phyloP scores from a whole-genome alignment of 2,329 filamentous ascomycete genomes.

The Aspergillus sp. region DNA sequence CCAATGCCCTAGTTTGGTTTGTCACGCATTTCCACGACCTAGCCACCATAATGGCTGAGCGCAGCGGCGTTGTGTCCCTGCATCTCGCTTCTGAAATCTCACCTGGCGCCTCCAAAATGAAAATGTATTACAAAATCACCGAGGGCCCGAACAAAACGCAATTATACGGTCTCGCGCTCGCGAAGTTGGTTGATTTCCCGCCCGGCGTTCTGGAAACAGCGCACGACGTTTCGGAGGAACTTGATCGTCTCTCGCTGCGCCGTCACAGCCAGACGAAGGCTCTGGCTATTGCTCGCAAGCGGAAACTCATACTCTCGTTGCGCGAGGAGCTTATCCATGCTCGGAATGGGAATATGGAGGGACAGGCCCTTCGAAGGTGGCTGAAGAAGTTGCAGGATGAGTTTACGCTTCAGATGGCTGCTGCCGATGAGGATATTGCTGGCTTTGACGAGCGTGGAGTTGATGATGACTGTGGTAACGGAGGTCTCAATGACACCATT shows the following conservation, averaged over 20 bases:
- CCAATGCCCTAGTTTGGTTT: constrained; percentile 81
- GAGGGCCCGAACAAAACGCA: constrained; percentile 69
- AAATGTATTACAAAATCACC: constrained; percentile 82
- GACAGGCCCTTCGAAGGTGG: constrained; percentile 63
- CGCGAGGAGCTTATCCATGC: constrained; percentile 72
- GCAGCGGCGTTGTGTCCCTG: constrained; percentile 76
- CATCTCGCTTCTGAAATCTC: constrained; percentile 73
- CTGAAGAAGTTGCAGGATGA: constrained; percentile 69
- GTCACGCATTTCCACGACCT: constrained; percentile 89
- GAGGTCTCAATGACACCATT: background rate
- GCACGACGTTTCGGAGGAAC: constrained; percentile 61
- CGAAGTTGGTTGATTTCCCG: constrained; percentile 73
- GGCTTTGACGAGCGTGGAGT: background rate
- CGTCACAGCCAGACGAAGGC: constrained; percentile 61
- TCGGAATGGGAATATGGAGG: constrained; percentile 63
- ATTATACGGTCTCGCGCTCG: constrained; percentile 83
- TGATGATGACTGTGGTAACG: background rate
- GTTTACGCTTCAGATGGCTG: constrained; percentile 70
- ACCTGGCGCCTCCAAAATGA: constrained; percentile 62
- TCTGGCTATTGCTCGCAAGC: constrained; percentile 59
- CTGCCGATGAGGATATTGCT: constrained; percentile 52
- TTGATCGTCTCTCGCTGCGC: constrained; percentile 59
- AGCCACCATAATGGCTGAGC: constrained; percentile 70
- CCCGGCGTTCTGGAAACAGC: constrained; percentile 66
- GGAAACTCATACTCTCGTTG: constrained; percentile 72